Evolutionary conservation across 371 early-diverging fungal species (phyloP), one percentile per base, ranked within the genome.

Genomic region (Apophysomyces variabilis): DNA sequence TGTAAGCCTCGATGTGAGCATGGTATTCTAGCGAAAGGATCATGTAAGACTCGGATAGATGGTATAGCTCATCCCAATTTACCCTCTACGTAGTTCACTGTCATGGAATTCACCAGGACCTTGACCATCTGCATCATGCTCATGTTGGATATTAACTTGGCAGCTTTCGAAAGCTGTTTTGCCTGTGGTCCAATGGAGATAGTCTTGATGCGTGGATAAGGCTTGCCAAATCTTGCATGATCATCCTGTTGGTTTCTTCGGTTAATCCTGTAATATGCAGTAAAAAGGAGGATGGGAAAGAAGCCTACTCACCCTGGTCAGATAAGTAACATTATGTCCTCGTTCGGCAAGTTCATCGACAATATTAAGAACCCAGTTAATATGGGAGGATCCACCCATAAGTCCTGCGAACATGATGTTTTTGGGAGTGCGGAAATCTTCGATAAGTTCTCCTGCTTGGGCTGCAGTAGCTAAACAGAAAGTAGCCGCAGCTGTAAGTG

Each of bases 171-270:
- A 54, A n/a, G 7, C 21, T 38, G 2, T 43, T 5, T 8, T 61
- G 58, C 14, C 46, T 39, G 14, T 9, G 64, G 59, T 3, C 73
- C 77, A 1, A 73, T 18, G n/a, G 60, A 46, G 0, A 61, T 38
- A 0, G 66, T 57, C 1, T 64, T 56, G 13, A 72, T 60, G 47
- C 60, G 59, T 9, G 70, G 66, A 45, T 63, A 71, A 8, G 57
- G 32, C 16, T 70, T 61, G 35, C 61, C 65, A 64, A 69, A 70
- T 8, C 35, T 44, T 4, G 50, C 8, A 38, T 72, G 67, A 38
- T 68, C 68, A 36, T 63, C 77, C 71, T 77, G 56, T 32, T 32
- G 38, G 32, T 47, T 45, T 44, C 12, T 57, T 57, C 7, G 37
- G 9, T 7, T 9, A 54, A 39, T 38, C 14, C 32, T 26, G 32